phyloP scores from a whole-genome alignment of 106 monocot species.

The Dendrobium huoshanense region DNA sequence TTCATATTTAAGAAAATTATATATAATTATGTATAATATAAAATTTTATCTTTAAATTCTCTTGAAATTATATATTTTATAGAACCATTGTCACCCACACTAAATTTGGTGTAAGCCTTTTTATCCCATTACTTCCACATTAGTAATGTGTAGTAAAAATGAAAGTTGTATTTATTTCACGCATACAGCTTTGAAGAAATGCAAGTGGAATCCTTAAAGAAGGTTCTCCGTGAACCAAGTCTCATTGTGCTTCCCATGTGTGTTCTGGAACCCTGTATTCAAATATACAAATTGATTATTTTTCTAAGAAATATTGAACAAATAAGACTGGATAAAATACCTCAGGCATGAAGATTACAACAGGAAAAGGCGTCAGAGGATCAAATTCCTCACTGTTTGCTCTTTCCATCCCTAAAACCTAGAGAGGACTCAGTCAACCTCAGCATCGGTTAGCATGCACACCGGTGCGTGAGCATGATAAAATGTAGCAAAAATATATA shows the following conservation, averaged over 20 bases:
- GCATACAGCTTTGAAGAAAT: conserved; percentile 69
- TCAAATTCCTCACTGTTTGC: conserved; percentile 85
- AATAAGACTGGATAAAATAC: conserved; percentile 15
- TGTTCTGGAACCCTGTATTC: conserved; percentile 62
- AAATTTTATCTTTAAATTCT: too few species aligned
- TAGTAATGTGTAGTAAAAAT: not conserved
- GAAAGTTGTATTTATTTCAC: not conserved
- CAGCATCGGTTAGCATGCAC: too few species aligned
- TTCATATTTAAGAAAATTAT: too few species aligned
- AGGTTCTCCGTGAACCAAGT: conserved; percentile 57
- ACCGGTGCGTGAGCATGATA: too few species aligned
- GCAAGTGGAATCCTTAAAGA: conserved; percentile 40
- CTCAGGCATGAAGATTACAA: conserved; percentile 80
- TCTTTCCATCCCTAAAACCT: conserved; percentile 51
- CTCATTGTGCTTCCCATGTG: conserved; percentile 81
- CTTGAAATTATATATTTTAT: too few species aligned
- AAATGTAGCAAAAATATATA: too few species aligned
- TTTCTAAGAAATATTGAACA: too few species aligned
- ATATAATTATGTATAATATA: too few species aligned
- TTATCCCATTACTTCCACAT: too few species aligned
- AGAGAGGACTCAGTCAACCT: not conserved
- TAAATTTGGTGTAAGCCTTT: too few species aligned
- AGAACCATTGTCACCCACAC: too few species aligned
- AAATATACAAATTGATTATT: not conserved
- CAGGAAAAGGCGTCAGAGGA: conserved; percentile 37